phyloP scores from a whole-genome alignment of 305 asterid species.

The Solanum hybrid region DNA sequence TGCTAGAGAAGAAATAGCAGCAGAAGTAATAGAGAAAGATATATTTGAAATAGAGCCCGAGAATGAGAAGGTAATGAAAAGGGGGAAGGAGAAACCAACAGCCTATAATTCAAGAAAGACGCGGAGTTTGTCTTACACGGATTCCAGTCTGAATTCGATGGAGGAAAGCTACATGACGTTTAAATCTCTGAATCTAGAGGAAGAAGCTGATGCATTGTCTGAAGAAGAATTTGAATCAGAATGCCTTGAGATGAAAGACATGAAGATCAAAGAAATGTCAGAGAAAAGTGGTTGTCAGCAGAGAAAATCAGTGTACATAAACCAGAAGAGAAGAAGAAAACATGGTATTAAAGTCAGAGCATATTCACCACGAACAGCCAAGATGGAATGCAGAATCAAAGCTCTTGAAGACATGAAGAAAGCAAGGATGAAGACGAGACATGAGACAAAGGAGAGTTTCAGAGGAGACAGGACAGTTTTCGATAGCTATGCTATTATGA shows the following conservation, averaged over 20 bases:
- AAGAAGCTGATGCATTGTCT: constrained; percentile 9
- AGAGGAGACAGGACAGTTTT: constrained; percentile 21
- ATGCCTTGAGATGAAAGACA: constrained; percentile 14
- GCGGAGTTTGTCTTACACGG: constrained; percentile 5
- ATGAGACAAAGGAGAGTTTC: constrained; percentile 20
- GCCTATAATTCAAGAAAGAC: constrained; percentile 11
- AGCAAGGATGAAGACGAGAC: constrained; percentile 29
- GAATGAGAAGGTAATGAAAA: constrained; percentile 1
- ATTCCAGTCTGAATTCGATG: constrained; percentile 7
- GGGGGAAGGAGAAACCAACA: constrained; percentile 8
- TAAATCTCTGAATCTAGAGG: constrained; percentile 11
- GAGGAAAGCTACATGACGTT: constrained; percentile 13
- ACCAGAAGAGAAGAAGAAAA: constrained; percentile 27
- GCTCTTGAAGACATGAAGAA: constrained; percentile 51
- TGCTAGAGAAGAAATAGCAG: constrained; percentile 3
- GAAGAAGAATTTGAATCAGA: constrained; percentile 20
- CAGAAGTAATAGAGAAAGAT: constrained; percentile 13
- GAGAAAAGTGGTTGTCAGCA: constrained; percentile 9
- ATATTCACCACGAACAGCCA: constrained; percentile 28
- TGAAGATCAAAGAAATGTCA: constrained; percentile 12
- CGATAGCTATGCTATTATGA: constrained; percentile 66
- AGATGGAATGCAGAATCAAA: constrained; percentile 48
- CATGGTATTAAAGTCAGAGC: constrained; percentile 19
- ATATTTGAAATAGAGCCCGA: constrained; percentile 23
- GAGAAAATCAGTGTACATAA: constrained; percentile 20